Evolutionary conservation across 352 stramenopile species (phyloP), one percentile per base, ranked within the genome.

Genomic region (Halophytophthora batemanensis): DNA sequence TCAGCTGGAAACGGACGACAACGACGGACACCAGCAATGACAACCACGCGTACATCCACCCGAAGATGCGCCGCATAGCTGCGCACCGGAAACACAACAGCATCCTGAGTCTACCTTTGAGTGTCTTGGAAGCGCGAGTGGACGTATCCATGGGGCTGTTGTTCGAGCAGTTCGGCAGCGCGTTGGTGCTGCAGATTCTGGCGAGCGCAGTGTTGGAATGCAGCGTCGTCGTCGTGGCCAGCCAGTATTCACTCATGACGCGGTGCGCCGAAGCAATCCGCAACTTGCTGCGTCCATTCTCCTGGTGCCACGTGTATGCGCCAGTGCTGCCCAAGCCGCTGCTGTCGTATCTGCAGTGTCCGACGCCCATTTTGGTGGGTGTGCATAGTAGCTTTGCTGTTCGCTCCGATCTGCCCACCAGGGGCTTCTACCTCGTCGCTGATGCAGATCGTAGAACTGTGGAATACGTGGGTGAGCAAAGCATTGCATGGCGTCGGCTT

Each of bases 241-340:
- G 64, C 13, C 77, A 93, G 59, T 90, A 93, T 38, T 86, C 88
- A 19, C 55, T 94, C 18, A 57, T 96, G 37, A 88, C 83, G 7
- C 74, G 78, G 25, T 90, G 86, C 17, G 83, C 85, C 0, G 88
- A 96, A 45, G 82, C 83, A 6, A 77, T 96, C 37, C 84, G 89
- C 23, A 84, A 82, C 36, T 71, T 96, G 31, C 63, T 96, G 22
- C 84, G 87, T 21, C 88, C 88, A 13, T 90, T 96, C 48, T 78
- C 86, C 40, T 96, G 87, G 87, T 93, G 82, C 51, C 87, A 96
- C 50, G 85, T 95, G 44, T 96, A 96, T 58, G 77, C 88, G 14
- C 85, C 87, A 2, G 78, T 95, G 47, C 62, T 96, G 5, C 87
- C 88, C 4, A 84, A 91, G 59, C 59, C 78, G 33, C 61, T 96